Evolutionary conservation across 805 yeast species (phyloP), one percentile per base, ranked within the genome.

Genomic region (Lipomyces yamadae): DNA sequence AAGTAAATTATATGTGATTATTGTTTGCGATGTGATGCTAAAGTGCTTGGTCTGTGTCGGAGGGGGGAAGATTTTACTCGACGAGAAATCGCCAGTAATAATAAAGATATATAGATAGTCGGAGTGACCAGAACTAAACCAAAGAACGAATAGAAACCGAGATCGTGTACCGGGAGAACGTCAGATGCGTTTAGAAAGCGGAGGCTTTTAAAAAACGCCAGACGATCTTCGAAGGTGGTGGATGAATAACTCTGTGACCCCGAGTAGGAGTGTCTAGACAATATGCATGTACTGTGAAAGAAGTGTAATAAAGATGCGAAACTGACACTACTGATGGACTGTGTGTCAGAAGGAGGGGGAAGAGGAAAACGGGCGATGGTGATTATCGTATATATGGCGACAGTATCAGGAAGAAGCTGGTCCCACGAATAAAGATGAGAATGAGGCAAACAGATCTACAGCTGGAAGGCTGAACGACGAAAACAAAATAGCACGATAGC

Each of bases 91-190:
- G 45, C 30, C 29, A 35, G 24, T 24, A 32, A 29, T 37, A 34
- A 34, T 15, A 10, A 56, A 33, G 24, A 42, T 24, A 42, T 42
- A 42, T 42, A n/a, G 32, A 54, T 55, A 64, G 70, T 65, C 70
- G 39, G 66, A 35, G 70, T 64, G 70, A 65, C 70, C 70, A 53
- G 70, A 50, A 61, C 70, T 53, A 57, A 60, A 45, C 65, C 69
- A 53, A 52, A 48, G 53, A 32, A n/a, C 63, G 48, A 39, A 55
- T 18, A 13, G 55, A 37, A 60, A 52, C 64, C 63, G 60, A 63
- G 58, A 57, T 64, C 55, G 56, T 32, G 24, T 24, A 50, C 55
- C 50, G 56, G n/a, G 55, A 45, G 63, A 48, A 58, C 45, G 50
- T 50, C 60, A 39, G 35, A 29, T 30, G 56, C 37, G 35, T 18